These are phyloP conservation scores for Leucoagaricus sp. DNA, from an alignment of 1,284 basidiomycete genomes.

Conservation along the genomic window DNA sequence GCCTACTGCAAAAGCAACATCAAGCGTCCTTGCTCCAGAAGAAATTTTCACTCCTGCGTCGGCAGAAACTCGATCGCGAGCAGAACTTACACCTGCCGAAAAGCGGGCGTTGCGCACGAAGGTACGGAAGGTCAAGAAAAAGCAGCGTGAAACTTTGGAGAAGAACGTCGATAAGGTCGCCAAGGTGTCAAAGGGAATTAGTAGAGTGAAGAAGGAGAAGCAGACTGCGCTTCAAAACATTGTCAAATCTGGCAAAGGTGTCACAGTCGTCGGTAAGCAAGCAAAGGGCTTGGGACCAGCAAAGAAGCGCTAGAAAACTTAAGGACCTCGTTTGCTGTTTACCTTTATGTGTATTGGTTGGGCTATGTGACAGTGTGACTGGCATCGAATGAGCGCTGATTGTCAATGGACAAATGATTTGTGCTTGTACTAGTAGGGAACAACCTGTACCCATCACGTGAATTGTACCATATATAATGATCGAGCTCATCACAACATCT, in stretches of 20 bases:
- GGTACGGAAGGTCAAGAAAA: conserved; percentile 75
- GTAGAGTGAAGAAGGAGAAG: conserved; percentile 76
- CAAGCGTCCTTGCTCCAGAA: conserved; percentile 91
- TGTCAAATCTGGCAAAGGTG: conserved; percentile 83
- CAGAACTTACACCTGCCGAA: conserved; percentile 86
- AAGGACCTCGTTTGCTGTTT: not conserved
- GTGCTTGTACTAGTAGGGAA: not conserved
- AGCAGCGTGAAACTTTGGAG: conserved; percentile 69
- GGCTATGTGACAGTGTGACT: not conserved
- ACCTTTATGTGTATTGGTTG: not conserved
- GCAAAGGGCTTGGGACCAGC: conserved; percentile 38
- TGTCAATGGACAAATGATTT: too few species aligned
- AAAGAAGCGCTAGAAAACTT: conserved; percentile 23
- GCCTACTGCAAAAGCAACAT: conserved; percentile 76
- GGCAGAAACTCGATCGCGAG: conserved; percentile 59
- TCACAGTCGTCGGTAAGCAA: conserved; percentile 85
- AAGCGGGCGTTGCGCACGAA: conserved; percentile 77
- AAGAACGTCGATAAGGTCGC: conserved; percentile 70
- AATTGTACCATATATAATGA: conserved; percentile 17
- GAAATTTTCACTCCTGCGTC: conserved; percentile 77
- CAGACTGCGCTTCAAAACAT: conserved; percentile 77
- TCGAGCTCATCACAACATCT: not conserved
- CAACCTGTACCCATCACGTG: conserved; percentile 20
- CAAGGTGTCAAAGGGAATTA: conserved; percentile 41
- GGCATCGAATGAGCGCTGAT: not conserved